Base-by-base conservation (phyloP, 139 green algal genomes). In the Marvania coccoides region DNA sequence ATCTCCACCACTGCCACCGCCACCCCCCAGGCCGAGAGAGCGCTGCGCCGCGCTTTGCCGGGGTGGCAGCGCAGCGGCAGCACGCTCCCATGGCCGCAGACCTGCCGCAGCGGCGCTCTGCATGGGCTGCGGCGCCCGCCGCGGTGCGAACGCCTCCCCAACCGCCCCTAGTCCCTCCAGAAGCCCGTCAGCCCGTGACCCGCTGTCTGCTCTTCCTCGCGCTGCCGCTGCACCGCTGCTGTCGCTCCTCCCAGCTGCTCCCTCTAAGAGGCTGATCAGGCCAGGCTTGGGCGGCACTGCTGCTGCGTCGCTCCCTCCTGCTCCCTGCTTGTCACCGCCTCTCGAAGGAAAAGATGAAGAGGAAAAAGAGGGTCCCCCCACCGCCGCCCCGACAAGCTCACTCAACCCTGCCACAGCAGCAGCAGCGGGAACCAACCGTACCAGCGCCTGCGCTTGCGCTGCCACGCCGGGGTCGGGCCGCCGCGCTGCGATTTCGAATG, bases 361-460 rank as follows among this genome's bases (percentile, higher is more conserved):
- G n/a, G n/a, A n/a, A 19, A 8, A 46, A 46, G 38, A 46, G 5
- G 23, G 63, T 35, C 19, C 58, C 2, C 31, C 29, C 12, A 46
- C 61, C 42, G 42, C n/a, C 7, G 53, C 47, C 12, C 45, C 47
- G 39, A 73, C 38, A 34, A 63, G 30, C 40, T 71, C 39, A 6
- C 47, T 60, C 47, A 77, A 65, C 1, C 48, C 62, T 8, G 60
- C 45, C 1, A 56, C 47, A 47, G 69, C 71, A 4, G 59, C 56
- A 26, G 69, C 69, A 12, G 54, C 31, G 2, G 70, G 70, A 24
- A 60, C 70, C 14, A 38, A 30, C 42, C 70, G 61, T 38, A 72
- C 26, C 45, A 75, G 57, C n/a, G 65, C 51, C 40, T 4, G 8
- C 4, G 37, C 37, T 10, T 31, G 57, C 26, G n/a, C 36, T 26